Percentiles rank a stretch among this genome's conserved stretches.
phyloP scores from a whole-genome alignment of 495 filamentous ascomycete genomes.

The Friedmanniomyces simplex region DNA sequence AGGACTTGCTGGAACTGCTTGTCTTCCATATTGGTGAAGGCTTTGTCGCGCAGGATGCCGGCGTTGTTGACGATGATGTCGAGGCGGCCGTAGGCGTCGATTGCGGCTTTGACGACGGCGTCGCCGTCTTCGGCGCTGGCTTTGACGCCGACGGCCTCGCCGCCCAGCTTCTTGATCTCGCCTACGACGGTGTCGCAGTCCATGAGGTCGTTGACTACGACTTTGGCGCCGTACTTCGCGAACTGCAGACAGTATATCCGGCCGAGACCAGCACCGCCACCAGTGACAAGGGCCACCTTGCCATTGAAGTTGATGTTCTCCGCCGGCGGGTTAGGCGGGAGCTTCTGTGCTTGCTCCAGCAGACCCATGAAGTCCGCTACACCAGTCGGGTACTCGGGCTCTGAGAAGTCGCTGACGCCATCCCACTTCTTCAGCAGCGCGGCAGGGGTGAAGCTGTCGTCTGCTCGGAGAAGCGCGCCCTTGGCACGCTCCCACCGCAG shows the following conservation, averaged over 20 bases:
- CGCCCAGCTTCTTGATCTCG: slow-evolving; percentile 83
- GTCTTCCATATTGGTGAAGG: slow-evolving; percentile 96
- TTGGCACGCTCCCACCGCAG: slow-evolving; percentile 89
- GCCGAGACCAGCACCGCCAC: slow-evolving; percentile 84
- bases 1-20: slow-evolving; percentile 86
- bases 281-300: slow-evolving; percentile 85
- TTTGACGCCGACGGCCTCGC: slow-evolving; percentile 88
- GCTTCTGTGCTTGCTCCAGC: slow-evolving; percentile 74
- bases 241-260: slow-evolving; percentile 88
- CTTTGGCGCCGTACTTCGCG: slow-evolving; percentile 74
- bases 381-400: slow-evolving; percentile 75
- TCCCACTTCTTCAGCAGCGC: slow-evolving; percentile 85
- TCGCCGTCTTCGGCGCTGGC: slow-evolving; percentile 91
- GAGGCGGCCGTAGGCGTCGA: slow-evolving; percentile 87
- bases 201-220: slow-evolving; percentile 90
- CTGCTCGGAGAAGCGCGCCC: slow-evolving; percentile 82
- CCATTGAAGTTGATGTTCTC: slow-evolving; percentile 79
- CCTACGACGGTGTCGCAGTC: slow-evolving; percentile 87
- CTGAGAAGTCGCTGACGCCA: slow-evolving; percentile 75
- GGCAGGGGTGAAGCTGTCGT: slow-evolving; percentile 76
- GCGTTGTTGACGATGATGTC: slow-evolving; percentile 97
- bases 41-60: slow-evolving; percentile 94
- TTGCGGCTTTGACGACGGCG: slow-evolving; percentile 79
- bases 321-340: slow-evolving; percentile 54
- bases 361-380: slow-evolving; percentile 79